A percentile compares a stretch with the other conserved stretches of the same genome.
Conservation (phyloP, 495 filamentous ascomycete species). For the Xylona heveae region DNA sequence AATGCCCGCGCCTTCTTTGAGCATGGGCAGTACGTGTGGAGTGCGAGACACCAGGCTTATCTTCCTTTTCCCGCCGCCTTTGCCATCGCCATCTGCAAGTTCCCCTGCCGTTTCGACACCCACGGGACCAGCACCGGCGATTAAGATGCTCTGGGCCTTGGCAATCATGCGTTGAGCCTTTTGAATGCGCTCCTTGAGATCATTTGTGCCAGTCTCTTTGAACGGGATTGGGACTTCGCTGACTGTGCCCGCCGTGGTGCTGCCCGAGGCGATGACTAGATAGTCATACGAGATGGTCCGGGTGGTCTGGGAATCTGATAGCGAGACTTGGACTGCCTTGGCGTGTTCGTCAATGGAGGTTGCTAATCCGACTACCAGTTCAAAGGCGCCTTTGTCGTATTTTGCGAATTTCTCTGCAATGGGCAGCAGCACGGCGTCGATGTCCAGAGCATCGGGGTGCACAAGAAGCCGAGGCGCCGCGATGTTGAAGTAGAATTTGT, state of each 20-base stretch:
- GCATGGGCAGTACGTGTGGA: conserved; percentile 17
- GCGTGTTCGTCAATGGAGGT: not conserved
- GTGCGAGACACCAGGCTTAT: conserved; percentile 25
- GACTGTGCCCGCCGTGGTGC: not conserved
- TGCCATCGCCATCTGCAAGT: conserved; percentile 24
- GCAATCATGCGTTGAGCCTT: conserved; percentile 21
- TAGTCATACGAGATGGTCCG: no score
- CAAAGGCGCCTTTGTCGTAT: conserved; percentile 25
- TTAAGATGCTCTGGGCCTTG: conserved; percentile 33
- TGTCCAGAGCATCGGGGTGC: conserved; percentile 18
- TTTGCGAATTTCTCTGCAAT: conserved; percentile 29
- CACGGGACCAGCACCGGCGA: conserved; percentile 46
- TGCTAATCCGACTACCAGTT: conserved; percentile 1
- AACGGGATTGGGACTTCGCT: not conserved
- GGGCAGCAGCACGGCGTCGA: conserved; percentile 23
- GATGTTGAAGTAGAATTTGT: conserved; percentile 29
- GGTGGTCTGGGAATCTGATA: no score
- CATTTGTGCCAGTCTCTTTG: conserved; percentile 1
- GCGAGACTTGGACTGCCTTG: no score
- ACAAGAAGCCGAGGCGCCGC: conserved; percentile 26
- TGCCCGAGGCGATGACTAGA: not conserved
- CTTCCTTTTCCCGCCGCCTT: conserved; percentile 16
- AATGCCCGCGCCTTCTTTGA: conserved; percentile 15
- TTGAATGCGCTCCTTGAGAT: conserved; percentile 9
- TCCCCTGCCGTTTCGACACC: conserved; percentile 45